Evolutionary conservation across 805 yeast genomes (phyloP).

Genomic region (Cephaloascus albidus): DNA sequence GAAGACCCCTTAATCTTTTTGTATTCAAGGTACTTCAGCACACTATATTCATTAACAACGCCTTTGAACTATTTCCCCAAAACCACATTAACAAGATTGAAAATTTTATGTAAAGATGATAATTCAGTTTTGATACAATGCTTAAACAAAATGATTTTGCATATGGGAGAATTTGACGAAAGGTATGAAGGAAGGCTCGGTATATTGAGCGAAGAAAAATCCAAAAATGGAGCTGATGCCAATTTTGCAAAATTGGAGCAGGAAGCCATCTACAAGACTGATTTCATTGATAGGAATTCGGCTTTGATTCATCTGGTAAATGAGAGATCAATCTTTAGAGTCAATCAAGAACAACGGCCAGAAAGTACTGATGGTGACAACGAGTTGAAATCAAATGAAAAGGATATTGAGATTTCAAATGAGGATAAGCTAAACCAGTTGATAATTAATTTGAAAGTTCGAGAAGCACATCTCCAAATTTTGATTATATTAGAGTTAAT

Average conservation of each 20-base stretch:
- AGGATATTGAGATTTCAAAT: slow-evolving; percentile 1
- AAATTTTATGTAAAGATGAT: slow-evolving; percentile 26
- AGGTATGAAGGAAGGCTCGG: slow-evolving; percentile 19
- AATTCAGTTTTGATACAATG: slow-evolving; percentile 7
- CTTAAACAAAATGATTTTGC: slow-evolving; percentile 19
- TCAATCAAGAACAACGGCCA: slow-evolving; percentile 11
- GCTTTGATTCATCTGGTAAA: slow-evolving; percentile 13
- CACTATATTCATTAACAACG: slow-evolving; percentile 19
- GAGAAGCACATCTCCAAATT: slow-evolving; percentile 51
- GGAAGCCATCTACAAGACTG: slow-evolving; percentile 16
- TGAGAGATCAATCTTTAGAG: slow-evolving; percentile 7
- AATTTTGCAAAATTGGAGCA: slow-evolving; percentile 10
- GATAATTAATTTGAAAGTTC: slow-evolving; percentile 31
- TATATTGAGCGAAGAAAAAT: not conserved
- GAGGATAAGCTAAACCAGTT: slow-evolving; percentile 16
- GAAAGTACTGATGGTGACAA: slow-evolving; percentile 9
- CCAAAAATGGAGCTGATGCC: slow-evolving; percentile 16
- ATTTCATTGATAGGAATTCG: slow-evolving; percentile 11
- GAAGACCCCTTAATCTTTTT: not conserved
- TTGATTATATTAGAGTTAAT: slow-evolving; percentile 38
- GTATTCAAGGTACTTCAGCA: slow-evolving; percentile 16
- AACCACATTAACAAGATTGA: slow-evolving; percentile 38
- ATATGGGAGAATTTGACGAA: slow-evolving; percentile 28
- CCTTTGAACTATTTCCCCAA: slow-evolving; percentile 34
- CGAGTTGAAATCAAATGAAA: slow-evolving; percentile 3